These are phyloP conservation scores for Cadophora gregata DNA, from an alignment of 2,329 filamentous ascomycete genomes.

Conservation along the genomic window DNA sequence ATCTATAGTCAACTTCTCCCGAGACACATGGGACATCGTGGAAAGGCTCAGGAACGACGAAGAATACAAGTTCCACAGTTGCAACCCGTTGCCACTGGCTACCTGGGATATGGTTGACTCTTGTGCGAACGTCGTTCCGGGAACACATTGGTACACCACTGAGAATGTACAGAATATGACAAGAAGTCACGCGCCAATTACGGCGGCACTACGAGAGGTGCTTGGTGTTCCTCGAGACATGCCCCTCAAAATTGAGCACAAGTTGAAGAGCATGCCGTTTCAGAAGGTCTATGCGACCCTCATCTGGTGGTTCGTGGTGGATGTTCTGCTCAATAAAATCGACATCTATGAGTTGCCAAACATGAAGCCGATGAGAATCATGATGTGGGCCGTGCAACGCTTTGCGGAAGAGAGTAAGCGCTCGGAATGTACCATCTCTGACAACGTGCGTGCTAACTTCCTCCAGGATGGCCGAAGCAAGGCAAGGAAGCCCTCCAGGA, in stretches of 20 bases:
- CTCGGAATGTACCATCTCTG: not conserved
- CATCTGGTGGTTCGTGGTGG: slow-evolving; percentile 23
- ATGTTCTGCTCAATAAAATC: slow-evolving; percentile 18
- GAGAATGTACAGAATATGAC: not conserved
- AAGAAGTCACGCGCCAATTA: slow-evolving; percentile 23
- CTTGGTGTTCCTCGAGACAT: not conserved
- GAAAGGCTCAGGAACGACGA: not conserved
- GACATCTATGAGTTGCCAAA: slow-evolving; percentile 24
- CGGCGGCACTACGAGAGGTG: slow-evolving; percentile 22
- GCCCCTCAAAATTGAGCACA: slow-evolving; percentile 2
- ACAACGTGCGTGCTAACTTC: not conserved
- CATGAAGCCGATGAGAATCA: slow-evolving; percentile 22
- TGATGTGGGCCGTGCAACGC: slow-evolving; percentile 11
- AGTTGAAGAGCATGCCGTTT: slow-evolving; percentile 13
- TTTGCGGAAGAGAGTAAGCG: slow-evolving; percentile 24
- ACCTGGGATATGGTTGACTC: slow-evolving; percentile 12
- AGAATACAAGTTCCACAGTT: not conserved
- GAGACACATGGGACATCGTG: not conserved
- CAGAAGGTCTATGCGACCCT: slow-evolving; percentile 14
- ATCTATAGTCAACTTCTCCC: not conserved
- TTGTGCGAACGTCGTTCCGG: not conserved
- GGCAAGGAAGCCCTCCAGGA: slow-evolving; percentile 21
- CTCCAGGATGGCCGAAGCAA: slow-evolving; percentile 19
- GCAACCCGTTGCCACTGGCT: not conserved
- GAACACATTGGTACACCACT: slow-evolving; percentile 10